These are phyloP conservation scores for Fraxinus greggii DNA, from an alignment of 305 asterid genomes.

Conservation along the genomic window DNA sequence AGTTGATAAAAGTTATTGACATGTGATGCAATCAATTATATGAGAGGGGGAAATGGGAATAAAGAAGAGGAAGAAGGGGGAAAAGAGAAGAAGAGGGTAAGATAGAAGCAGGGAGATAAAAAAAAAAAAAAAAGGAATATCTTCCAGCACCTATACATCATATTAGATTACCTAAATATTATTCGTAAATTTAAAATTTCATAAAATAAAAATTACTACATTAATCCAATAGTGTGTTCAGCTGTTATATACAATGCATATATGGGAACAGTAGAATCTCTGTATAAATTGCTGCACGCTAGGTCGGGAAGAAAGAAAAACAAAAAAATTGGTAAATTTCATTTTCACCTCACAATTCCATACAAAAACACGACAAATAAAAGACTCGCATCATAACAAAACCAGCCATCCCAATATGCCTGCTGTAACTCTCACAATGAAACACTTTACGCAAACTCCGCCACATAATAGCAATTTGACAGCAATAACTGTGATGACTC, in stretches of 20 bases:
- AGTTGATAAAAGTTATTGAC: too few relatives aligned
- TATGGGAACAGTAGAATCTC: background rate
- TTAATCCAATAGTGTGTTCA: background rate
- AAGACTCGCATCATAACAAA: background rate
- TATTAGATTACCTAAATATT: background rate
- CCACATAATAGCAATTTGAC: background rate
- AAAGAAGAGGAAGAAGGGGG: too few relatives aligned
- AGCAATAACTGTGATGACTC: background rate
- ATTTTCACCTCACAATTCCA: background rate
- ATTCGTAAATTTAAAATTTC: background rate
- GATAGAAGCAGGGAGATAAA: too few relatives aligned
- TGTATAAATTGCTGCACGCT: background rate
- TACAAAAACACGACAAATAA: background rate
- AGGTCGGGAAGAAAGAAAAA: background rate
- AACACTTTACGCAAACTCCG: background rate
- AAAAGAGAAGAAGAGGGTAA: too few relatives aligned
- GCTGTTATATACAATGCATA: background rate
- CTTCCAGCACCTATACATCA: background rate
- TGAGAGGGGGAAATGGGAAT: too few relatives aligned
- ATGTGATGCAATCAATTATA: too few relatives aligned
- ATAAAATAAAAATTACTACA: background rate
- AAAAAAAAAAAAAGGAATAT: background rate
- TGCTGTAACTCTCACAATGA: background rate
- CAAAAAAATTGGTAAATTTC: background rate
- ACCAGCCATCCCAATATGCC: background rate